A percentile compares a stretch with the other conserved stretches of the same genome.
phyloP scores from a whole-genome alignment of 768 basidiomycete species.

The Auriscalpium microsporum region DNA sequence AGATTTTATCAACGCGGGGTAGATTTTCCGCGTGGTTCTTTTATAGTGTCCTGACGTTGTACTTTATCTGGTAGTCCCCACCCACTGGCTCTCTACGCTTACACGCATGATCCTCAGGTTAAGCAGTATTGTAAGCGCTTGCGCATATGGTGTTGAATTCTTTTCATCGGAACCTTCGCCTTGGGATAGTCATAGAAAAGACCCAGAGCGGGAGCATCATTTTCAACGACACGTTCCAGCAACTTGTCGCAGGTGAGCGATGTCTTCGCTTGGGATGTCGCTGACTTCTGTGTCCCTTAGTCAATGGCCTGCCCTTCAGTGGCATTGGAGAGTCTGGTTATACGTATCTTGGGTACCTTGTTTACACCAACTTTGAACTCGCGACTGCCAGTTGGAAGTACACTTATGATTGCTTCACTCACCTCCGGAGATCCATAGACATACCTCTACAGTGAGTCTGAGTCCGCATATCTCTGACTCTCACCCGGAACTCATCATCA shows the following conservation, averaged over 20 bases:
- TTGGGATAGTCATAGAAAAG: slow-evolving; percentile 18
- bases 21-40: slow-evolving; percentile 4
- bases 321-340: slow-evolving; percentile 25
- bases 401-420: slow-evolving; percentile 36
- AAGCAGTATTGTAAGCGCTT: slow-evolving; percentile 7
- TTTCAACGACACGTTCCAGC: slow-evolving; percentile 25
- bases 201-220: slow-evolving; percentile 25
- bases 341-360: slow-evolving; percentile 8
- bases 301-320: slow-evolving; percentile 17
- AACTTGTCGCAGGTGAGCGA: no score
- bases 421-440: slow-evolving; percentile 40
- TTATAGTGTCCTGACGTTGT: no score
- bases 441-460: slow-evolving; percentile 47
- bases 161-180: neutral
- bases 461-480: no score
- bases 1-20: slow-evolving; percentile 46
- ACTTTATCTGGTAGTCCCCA: slow-evolving; percentile 5
- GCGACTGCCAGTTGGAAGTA: slow-evolving; percentile 19
- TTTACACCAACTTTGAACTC: slow-evolving; percentile 15
- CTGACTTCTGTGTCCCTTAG: neutral
- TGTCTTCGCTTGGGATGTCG: slow-evolving; percentile 37
- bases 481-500: neutral
- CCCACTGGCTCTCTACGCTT: slow-evolving; percentile 11
- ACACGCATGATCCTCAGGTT: slow-evolving; percentile 7
- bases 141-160: neutral